These are phyloP conservation scores for Xylariaceae sp. DNA, from an alignment of 2,329 filamentous ascomycete species.

Conservation along the genomic window DNA sequence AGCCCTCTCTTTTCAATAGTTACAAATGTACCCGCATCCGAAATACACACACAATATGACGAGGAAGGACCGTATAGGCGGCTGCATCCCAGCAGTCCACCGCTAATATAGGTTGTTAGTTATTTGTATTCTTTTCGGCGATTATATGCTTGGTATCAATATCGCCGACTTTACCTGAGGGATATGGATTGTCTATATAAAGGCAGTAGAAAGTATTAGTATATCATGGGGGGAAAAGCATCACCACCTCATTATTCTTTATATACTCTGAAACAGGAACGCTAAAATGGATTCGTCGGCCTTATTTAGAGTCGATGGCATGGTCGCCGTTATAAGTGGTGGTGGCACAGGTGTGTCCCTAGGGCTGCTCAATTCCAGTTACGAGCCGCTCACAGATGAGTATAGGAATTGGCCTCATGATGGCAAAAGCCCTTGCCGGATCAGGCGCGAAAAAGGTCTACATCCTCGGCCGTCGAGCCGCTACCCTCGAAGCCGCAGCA, in stretches of 20 bases:
- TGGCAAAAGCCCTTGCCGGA: conserved; percentile 40
- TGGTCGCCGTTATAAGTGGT: conserved; percentile 29
- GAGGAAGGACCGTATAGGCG: too few species aligned
- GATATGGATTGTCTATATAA: conserved; percentile 4
- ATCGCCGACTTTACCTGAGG: conserved; percentile 2
- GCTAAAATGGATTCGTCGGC: conserved; percentile 19
- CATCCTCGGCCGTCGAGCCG: conserved; percentile 54
- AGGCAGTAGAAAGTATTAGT: neutral
- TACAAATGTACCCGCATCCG: too few species aligned
- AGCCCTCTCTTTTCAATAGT: neutral
- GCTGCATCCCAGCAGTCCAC: too few species aligned
- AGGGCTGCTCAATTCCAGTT: neutral
- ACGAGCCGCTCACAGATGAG: neutral
- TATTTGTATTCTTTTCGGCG: conserved; percentile 4
- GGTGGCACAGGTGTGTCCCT: conserved; percentile 23
- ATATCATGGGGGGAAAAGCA: neutral
- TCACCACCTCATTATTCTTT: neutral
- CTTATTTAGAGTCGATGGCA: conserved; percentile 28
- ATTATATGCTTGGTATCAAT: neutral
- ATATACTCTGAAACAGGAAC: neutral
- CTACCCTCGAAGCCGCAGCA: conserved; percentile 30
- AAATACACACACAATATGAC: neutral
- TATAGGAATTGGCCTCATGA: conserved; percentile 23
- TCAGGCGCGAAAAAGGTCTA: conserved; percentile 58
- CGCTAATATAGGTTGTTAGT: too few species aligned